Base-by-base conservation (phyloP, 2,329 filamentous ascomycete genomes). In the Rasamsonia emersonii region DNA sequence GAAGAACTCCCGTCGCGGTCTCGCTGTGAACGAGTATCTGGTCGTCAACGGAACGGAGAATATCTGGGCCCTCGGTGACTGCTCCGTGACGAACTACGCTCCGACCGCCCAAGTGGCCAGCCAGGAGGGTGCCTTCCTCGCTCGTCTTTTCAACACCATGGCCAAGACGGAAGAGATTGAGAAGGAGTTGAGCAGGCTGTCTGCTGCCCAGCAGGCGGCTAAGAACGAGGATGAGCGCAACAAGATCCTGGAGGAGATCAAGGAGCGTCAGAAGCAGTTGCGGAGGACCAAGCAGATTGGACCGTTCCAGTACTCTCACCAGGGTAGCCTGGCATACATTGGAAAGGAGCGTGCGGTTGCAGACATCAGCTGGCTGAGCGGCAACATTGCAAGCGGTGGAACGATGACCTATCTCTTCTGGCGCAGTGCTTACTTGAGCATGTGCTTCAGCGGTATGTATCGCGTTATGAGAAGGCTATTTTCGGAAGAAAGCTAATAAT, bases 371-470 rank as follows among this genome's bases (percentile, higher is more conserved):
- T 98, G 91, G 89, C 79, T 93, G 68, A 93, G 91, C 53, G 91
- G 91, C 46, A 98, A 96, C 69, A 75, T 98, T 50, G 89, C 91
- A 40, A 85, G 81, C 27, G 91, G 89, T 56, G 91, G 91, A 57
- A 85, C 82, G 51, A 70, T 96, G 64, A 98, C 91, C 35, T 98
- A 93, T 68, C 75, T 95, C 47, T 98, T 98, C 77, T 98, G 91
- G 91, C 77, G 88, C 59, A 93, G 84, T 56, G 91, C 89, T 34
- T 98, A 98, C 64, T 70, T 98, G 61, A 95, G 86, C 73, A 98
- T 98, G 91, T 95, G 89, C 77, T 98, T 98, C 64, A 96, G 88
- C 78, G 88, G 86, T 91, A 75, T 79, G 85, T 82, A 46, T 38
- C 19, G 20, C n/a, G n/a, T n/a, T n/a, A n/a, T n/a, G n/a, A n/a